Base-by-base conservation (phyloP, 2,329 filamentous ascomycete genomes). In the Scedosporium aurantiacum region DNA sequence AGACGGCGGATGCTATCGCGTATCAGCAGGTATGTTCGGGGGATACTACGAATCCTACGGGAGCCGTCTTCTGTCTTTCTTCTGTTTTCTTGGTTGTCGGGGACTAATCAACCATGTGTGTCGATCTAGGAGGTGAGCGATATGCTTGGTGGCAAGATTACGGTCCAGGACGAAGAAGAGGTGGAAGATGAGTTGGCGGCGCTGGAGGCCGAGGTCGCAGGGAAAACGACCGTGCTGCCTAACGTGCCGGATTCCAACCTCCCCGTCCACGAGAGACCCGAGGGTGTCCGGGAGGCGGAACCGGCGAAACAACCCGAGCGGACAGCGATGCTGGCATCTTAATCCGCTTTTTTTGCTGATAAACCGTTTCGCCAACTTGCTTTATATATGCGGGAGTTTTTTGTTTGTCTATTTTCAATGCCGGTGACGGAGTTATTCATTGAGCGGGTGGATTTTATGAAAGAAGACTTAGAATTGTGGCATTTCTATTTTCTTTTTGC, bases 101-200 rank as follows among this genome's bases (percentile, higher is more conserved):
- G 16, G 16, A 28, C 16, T 21, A 58, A 14, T 21, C 1, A 21
- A 16, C 7, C 10, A 12, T 25, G 14, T 23, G 41, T 52, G 27
- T 50, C 58, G 6, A 52, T 47, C 2, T 28, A 96, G 89, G 93
- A 99, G 78, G 83, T 99, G 67, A 94, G 88, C 75, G 90, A 96
- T 58, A 89, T 97, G 82, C 83, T 99, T 2, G 89, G 87, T 40
- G 89, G 89, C 12, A 85, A 87, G 67, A 92, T 99, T 78, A 90
- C 91, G 14, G 94, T 91, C 70, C 89, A 95, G 69, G 94, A 99
- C 74, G 94, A 99, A 73, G 93, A 97, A 70, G 94, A 97, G 70
- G 94, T 99, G 40, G 94, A 99, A 72, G 92, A 97, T 70, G 94
- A 99, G 76, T 79, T 99, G 60, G 90, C 89, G 61, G 87, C 86